Conservation (phyloP, 495 filamentous ascomycete genomes). For the Aspergillus ostianus region DNA sequence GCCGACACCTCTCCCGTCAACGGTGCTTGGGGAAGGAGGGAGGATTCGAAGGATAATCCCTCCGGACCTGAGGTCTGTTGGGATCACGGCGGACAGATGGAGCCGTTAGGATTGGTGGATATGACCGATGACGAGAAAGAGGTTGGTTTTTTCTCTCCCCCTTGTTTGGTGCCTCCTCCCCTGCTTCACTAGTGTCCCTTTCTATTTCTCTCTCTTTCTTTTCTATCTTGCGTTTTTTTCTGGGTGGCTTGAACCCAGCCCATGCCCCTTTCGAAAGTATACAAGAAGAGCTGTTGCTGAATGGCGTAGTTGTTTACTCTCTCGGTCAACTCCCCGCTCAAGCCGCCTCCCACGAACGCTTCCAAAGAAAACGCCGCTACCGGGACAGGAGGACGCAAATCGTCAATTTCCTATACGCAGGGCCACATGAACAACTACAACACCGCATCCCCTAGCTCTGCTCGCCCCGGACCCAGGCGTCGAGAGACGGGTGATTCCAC, state of each 20-base stretch:
- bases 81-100: conserved; percentile 71
- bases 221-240: no score
- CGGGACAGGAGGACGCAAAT: conserved; percentile 64
- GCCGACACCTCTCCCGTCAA: conserved; percentile 58
- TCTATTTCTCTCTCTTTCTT: not conserved
- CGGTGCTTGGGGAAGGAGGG: conserved; percentile 73
- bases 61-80: conserved; percentile 82
- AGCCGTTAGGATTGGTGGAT: conserved; percentile 70
- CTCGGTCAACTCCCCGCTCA: conserved; percentile 91
- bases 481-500: conserved; percentile 83
- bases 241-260: conserved; percentile 1
- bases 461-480: conserved; percentile 70
- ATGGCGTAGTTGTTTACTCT: conserved; percentile 63
- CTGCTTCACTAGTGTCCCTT: not conserved
- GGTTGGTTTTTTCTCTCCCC: conserved; percentile 47
- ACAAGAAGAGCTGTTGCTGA: conserved; percentile 20
- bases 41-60: conserved; percentile 62
- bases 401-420: conserved; percentile 66
- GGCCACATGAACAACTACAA: conserved; percentile 44
- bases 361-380: conserved; percentile 67
- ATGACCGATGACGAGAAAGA: conserved; percentile 84
- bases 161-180: conserved; percentile 7
- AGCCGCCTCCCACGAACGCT: conserved; percentile 69
- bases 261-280: not conserved
- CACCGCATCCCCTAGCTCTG: conserved; percentile 57